Percentiles rank a stretch among this genome's conserved stretches.
Conservation (phyloP, 345 rosid genomes). For the Acer campestre region DNA sequence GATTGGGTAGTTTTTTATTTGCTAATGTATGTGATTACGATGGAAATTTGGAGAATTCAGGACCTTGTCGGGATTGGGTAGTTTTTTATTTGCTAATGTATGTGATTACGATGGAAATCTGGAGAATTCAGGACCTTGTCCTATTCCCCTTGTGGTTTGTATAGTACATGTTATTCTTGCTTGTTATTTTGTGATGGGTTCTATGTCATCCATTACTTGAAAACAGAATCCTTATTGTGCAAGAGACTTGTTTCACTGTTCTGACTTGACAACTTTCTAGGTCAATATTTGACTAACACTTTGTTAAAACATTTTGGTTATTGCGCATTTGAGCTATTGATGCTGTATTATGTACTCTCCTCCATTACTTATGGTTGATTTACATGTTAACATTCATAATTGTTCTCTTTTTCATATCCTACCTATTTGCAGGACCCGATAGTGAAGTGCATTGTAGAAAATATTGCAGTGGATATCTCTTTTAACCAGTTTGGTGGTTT, state of each 20-base stretch:
- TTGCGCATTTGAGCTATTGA: not conserved
- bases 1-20: not conserved
- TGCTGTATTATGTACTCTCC: not conserved
- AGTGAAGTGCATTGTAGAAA: conserved; percentile 68
- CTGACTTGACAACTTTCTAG: no score
- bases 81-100: not conserved
- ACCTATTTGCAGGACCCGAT: conserved; percentile 51
- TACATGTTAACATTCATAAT: not conserved
- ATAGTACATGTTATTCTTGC: no score
- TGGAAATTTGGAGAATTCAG: not conserved
- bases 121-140: no score
- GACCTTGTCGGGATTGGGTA: no score
- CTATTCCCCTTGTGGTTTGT: no score
- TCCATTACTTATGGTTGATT: not conserved
- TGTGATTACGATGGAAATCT: not conserved
- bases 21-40: not conserved
- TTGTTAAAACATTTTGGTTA: not conserved
- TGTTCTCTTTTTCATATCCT: conserved; percentile 5
- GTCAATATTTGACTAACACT: no score
- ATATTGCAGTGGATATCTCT: conserved; percentile 64
- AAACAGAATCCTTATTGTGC: no score
- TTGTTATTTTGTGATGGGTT: no score
- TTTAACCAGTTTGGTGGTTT: conserved; percentile 69
- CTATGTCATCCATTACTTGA: no score
- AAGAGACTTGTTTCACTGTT: no score